Evolutionary conservation across 176 grass and related monocot species (phyloP).

Genomic region (Ananas comosus): DNA sequence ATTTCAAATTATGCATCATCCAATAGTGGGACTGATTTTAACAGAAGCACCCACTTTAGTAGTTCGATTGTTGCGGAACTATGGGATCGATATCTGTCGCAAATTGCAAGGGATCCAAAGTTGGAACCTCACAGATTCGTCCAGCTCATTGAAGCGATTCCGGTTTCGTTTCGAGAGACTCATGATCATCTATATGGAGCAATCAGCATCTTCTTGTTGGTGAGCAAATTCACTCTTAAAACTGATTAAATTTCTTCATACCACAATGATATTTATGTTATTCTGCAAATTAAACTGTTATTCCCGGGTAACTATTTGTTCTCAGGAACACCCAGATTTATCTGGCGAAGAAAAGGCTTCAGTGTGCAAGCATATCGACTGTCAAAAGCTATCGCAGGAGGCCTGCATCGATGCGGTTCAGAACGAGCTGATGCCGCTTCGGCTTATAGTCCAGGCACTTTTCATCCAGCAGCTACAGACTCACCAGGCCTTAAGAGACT

Average conservation of each 20-base stretch:
- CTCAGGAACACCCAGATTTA: constrained; percentile 42
- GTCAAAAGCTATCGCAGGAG: constrained; percentile 74
- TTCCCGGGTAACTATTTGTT: neutral
- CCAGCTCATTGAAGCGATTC: constrained; percentile 46
- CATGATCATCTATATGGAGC: constrained; percentile 76
- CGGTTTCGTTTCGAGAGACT: constrained; percentile 36
- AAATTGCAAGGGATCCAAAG: constrained; percentile 37
- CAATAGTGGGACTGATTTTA: constrained; percentile 13
- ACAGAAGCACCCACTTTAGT: constrained; percentile 10
- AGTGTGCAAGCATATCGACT: constrained; percentile 53
- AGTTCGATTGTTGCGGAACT: constrained; percentile 38
- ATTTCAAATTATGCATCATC: constrained; percentile 31
- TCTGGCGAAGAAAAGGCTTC: constrained; percentile 48
- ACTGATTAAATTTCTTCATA: constrained; percentile 2
- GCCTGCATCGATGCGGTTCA: constrained; percentile 76
- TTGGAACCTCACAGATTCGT: constrained; percentile 36
- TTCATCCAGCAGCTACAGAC: constrained; percentile 92
- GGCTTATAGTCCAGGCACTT: constrained; percentile 83
- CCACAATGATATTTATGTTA: neutral
- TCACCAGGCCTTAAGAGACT: constrained; percentile 58
- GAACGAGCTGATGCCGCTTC: constrained; percentile 86
- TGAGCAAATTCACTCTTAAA: constrained; percentile 22
- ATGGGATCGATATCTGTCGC: constrained; percentile 66
- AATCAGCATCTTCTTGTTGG: constrained; percentile 61
- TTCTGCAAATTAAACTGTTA: neutral